Conservation (phyloP, 768 basidiomycete genomes). For the Leucocoprinus sp. region DNA sequence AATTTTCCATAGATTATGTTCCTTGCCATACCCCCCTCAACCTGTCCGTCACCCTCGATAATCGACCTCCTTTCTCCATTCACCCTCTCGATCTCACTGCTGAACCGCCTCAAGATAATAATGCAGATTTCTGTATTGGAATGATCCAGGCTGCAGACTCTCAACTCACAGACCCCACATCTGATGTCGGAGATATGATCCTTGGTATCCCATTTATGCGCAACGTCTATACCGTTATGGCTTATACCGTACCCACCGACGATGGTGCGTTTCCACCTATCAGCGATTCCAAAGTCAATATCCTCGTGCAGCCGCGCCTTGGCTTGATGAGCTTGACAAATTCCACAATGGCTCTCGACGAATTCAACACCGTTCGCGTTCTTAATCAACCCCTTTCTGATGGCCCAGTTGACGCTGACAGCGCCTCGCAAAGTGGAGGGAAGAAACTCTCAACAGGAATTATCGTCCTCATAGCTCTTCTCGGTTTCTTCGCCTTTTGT, state of each 20-base stretch:
- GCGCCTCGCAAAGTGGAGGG: conserved; percentile 12
- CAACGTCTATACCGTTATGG: conserved; percentile 72
- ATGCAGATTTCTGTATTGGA: conserved; percentile 47
- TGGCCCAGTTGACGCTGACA: conserved; percentile 8
- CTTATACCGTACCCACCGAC: conserved; percentile 41
- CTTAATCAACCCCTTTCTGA: conserved; percentile 44
- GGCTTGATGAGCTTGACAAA: conserved; percentile 62
- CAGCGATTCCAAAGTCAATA: conserved; percentile 6
- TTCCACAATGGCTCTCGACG: conserved; percentile 47
- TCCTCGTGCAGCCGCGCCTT: conserved; percentile 30
- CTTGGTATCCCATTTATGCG: conserved; percentile 75
- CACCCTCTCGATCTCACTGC: conserved; percentile 72
- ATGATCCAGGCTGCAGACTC: conserved; percentile 53
- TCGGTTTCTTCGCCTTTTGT: conserved; percentile 52
- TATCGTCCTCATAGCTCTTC: conserved; percentile 51
- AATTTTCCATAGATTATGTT: conserved; percentile 53
- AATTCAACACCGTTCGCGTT: conserved; percentile 66
- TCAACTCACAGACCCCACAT: conserved; percentile 26
- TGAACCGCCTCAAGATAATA: conserved; percentile 33
- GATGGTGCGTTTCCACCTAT: conserved; percentile 36
- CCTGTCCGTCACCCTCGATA: conserved; percentile 55
- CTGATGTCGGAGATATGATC: conserved; percentile 55
- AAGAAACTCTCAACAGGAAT: conserved; percentile 50
- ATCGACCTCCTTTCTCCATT: conserved; percentile 45
- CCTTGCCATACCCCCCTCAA: conserved; percentile 67